Evolutionary conservation across 805 yeast species (phyloP).

Genomic region (Hanseniaspora lindneri): DNA sequence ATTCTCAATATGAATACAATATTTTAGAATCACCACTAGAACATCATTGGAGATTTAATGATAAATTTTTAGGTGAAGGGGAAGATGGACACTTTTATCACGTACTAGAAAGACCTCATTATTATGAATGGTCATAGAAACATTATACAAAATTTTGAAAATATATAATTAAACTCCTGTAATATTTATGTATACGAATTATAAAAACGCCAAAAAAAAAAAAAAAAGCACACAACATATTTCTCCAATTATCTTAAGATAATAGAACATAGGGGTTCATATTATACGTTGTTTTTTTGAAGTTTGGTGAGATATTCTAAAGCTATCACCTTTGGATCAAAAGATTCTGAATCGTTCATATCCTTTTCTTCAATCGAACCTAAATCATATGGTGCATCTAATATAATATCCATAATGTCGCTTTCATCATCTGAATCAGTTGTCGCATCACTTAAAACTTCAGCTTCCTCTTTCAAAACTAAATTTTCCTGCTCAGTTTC

Average conservation of each 20-base stretch:
- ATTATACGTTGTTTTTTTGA: neutral
- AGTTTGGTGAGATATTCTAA: neutral
- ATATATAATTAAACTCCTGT: neutral
- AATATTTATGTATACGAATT: neutral
- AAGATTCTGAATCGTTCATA: neutral
- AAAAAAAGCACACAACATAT: neutral
- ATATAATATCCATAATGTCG: neutral
- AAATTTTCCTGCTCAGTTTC: neutral
- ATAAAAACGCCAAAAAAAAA: neutral
- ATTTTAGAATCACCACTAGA: slow-evolving; percentile 41
- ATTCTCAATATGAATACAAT: slow-evolving; percentile 20
- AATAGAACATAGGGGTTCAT: too few relatives aligned
- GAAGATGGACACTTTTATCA: slow-evolving; percentile 88
- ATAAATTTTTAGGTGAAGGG: slow-evolving; percentile 73
- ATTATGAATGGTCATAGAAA: slow-evolving; percentile 36
- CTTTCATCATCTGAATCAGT: neutral
- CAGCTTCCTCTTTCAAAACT: neutral
- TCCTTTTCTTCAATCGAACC: neutral
- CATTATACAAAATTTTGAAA: too few relatives aligned
- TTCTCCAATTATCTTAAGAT: too few relatives aligned
- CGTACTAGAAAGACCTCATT: slow-evolving; percentile 89
- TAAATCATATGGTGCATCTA: neutral
- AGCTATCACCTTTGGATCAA: neutral
- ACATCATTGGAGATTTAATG: slow-evolving; percentile 52
- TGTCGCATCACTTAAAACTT: neutral